Percentiles rank a stretch among this genome's conserved stretches.
These are phyloP conservation scores for Ammopiptanthus mongolicus DNA, from an alignment of 306 rosid species.

Conservation along the genomic window DNA sequence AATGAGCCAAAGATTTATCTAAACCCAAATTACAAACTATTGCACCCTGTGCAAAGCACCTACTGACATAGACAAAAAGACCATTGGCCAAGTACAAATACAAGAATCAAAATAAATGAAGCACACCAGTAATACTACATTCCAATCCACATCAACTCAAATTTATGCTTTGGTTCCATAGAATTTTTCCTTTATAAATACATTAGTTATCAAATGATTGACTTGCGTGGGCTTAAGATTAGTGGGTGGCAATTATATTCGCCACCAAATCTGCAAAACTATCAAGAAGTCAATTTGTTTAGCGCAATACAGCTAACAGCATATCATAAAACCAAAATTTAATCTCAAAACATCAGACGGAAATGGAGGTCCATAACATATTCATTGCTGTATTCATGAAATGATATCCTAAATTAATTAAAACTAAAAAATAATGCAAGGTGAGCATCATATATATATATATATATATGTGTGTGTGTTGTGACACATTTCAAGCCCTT, in stretches of 20 bases:
- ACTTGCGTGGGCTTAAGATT: neutral
- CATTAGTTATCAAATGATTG: no score
- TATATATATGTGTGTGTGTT: neutral
- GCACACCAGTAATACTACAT: no score
- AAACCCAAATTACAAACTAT: no score
- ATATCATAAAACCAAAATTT: neutral
- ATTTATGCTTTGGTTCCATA: neutral
- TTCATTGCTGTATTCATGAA: neutral
- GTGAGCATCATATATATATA: neutral
- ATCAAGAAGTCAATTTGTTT: neutral
- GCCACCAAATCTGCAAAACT: neutral
- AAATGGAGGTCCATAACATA: neutral
- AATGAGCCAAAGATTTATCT: no score
- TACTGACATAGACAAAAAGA: no score
- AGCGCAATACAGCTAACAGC: conserved; percentile 24
- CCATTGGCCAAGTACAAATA: no score
- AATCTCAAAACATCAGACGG: neutral
- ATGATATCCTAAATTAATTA: no score
- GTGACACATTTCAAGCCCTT: neutral
- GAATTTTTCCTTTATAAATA: neutral
- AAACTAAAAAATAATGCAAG: neutral
- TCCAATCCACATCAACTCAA: neutral
- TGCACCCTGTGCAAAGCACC: no score
- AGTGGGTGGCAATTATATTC: neutral
- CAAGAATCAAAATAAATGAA: no score